Conservation (phyloP, 1,284 basidiomycete species). For the Vanrija humicola region DNA sequence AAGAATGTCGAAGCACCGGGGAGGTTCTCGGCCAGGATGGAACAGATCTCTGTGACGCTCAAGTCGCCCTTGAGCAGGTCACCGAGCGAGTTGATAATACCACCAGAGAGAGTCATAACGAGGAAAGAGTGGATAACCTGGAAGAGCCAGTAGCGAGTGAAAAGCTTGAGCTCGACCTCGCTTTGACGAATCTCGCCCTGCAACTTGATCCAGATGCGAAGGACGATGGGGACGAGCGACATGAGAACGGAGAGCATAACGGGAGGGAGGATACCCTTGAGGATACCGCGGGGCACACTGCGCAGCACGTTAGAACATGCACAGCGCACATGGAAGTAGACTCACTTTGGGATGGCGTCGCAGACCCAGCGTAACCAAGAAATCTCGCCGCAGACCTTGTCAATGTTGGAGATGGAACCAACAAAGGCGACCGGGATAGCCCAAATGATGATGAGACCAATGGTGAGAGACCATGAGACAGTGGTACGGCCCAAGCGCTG, state of each 20-base stretch:
- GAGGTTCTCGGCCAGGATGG: slow-evolving; percentile 66
- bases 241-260: slow-evolving; percentile 82
- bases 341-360: slow-evolving; percentile 54
- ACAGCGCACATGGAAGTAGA: not conserved
- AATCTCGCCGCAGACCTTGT: slow-evolving; percentile 57
- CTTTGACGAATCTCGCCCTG: slow-evolving; percentile 55
- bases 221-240: slow-evolving; percentile 81
- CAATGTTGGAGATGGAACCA: slow-evolving; percentile 77
- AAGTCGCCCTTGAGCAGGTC: slow-evolving; percentile 54
- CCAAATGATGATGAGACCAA: slow-evolving; percentile 56
- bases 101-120: slow-evolving; percentile 75
- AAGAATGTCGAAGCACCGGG: slow-evolving; percentile 89
- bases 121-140: slow-evolving; percentile 88
- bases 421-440: slow-evolving; percentile 68
- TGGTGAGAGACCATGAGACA: slow-evolving; percentile 54
- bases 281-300: slow-evolving; percentile 65
- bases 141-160: slow-evolving; percentile 90
- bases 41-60: slow-evolving; percentile 60
- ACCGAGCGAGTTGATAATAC: slow-evolving; percentile 67
- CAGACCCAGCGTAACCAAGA: slow-evolving; percentile 72
- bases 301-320: slow-evolving; percentile 24
- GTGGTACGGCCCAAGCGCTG: slow-evolving; percentile 52
- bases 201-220: slow-evolving; percentile 52
- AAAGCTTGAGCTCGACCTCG: slow-evolving; percentile 81
- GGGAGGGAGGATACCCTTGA: slow-evolving; percentile 84